A percentile compares a stretch with the other conserved stretches of the same genome.
Evolutionary conservation across 495 filamentous ascomycete genomes (phyloP).

Genomic region (Friedmanniomyces simplex): DNA sequence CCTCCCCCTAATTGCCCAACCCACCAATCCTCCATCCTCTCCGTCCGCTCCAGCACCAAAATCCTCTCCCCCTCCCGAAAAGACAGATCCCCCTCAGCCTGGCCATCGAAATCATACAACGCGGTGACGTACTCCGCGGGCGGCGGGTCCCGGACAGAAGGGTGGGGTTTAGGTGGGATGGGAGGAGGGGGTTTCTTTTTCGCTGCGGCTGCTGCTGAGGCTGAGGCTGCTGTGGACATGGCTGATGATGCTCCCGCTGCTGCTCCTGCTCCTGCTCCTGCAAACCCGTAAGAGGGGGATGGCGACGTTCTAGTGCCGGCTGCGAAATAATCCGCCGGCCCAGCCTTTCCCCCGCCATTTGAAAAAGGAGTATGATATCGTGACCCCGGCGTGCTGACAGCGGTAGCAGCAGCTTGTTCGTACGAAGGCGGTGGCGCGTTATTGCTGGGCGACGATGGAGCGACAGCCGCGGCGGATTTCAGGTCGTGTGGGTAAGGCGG

Average conservation of each 20-base stretch:
- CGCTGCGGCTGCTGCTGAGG: conserved; percentile 22
- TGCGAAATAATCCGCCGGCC: neutral
- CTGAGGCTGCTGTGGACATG: conserved; percentile 5
- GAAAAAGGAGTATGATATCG: too few relatives aligned
- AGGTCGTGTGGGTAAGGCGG: conserved; percentile 5
- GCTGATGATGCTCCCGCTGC: too few relatives aligned
- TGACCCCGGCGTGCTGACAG: neutral
- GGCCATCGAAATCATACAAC: conserved; percentile 67
- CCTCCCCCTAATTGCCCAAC: conserved; percentile 85
- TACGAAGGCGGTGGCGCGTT: conserved; percentile 1
- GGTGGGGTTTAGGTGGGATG: conserved; percentile 55
- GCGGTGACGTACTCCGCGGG: conserved; percentile 63
- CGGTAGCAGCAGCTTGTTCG: neutral
- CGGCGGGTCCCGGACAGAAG: conserved; percentile 18
- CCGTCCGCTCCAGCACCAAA: conserved; percentile 70
- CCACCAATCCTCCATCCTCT: conserved; percentile 92
- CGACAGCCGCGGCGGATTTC: neutral
- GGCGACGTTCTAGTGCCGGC: neutral
- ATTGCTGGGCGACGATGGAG: neutral
- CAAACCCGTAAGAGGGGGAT: conserved; percentile 8
- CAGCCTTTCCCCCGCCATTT: neutral
- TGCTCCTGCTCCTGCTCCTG: too few relatives aligned
- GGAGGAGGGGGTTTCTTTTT: conserved; percentile 61
- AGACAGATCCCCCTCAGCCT: conserved; percentile 61
- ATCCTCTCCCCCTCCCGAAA: conserved; percentile 83